Conservation (phyloP, 2,329 filamentous ascomycete genomes). For the Xylariales sp. region DNA sequence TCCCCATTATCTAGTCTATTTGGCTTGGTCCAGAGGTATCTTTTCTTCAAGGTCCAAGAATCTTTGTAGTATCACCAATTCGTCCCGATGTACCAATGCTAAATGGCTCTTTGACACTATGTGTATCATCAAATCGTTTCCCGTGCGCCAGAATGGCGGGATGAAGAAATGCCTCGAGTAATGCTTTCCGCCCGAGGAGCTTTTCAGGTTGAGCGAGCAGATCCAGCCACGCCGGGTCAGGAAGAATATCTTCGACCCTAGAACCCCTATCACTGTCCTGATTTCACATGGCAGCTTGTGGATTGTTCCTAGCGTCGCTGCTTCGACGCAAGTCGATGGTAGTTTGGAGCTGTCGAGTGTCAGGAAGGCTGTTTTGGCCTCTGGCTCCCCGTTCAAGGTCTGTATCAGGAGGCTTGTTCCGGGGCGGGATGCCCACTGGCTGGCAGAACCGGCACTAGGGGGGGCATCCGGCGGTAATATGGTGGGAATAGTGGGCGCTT, state of each 20-base stretch:
- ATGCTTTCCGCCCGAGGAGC: neutral
- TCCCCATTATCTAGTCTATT: neutral
- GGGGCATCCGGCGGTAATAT: neutral
- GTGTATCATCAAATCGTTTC: neutral
- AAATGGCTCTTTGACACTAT: neutral
- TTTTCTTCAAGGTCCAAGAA: constrained; percentile 23
- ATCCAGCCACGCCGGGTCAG: neutral
- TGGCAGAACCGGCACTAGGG: neutral
- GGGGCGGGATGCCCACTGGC: neutral
- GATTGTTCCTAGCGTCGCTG: neutral
- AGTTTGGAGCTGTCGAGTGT: neutral
- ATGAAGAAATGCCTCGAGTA: constrained; percentile 2
- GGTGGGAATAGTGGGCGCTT: neutral
- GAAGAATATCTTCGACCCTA: neutral
- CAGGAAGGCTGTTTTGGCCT: neutral
- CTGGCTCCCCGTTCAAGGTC: neutral
- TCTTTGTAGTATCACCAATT: constrained; percentile 16
- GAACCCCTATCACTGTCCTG: neutral
- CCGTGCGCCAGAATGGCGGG: neutral
- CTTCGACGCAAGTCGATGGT: neutral
- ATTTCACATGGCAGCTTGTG: neutral
- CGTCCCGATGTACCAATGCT: constrained; percentile 18
- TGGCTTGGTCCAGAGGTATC: constrained; percentile 7
- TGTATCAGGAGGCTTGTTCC: neutral
- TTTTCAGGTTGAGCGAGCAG: neutral